Percentiles rank a stretch among this genome's conserved stretches.
Conservation (phyloP, 176 grass and related monocot genomes). For the Rhipidocladum racemiflorum region DNA sequence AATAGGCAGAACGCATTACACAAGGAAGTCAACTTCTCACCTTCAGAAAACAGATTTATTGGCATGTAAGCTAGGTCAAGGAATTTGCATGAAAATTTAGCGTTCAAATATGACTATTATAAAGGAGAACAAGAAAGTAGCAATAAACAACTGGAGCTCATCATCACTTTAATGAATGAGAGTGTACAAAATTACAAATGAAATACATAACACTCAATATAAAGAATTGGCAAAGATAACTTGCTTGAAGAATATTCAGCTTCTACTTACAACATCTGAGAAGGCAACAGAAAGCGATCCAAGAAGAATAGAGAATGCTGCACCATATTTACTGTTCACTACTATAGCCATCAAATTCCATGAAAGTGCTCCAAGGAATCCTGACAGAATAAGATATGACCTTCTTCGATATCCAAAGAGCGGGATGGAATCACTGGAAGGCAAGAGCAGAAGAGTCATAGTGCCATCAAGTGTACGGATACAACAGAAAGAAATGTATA, state of each 20-base stretch:
- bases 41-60: background rate
- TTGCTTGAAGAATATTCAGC: background rate
- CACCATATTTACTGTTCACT: slow-evolving; percentile 90
- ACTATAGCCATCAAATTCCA: slow-evolving; percentile 88
- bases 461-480: slow-evolving; percentile 9
- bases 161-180: background rate
- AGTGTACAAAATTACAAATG: background rate
- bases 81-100: background rate
- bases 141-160: background rate
- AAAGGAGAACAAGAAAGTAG: background rate
- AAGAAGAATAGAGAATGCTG: slow-evolving; percentile 79
- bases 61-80: background rate
- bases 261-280: slow-evolving; percentile 90
- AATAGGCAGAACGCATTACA: background rate
- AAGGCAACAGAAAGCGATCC: slow-evolving; percentile 99
- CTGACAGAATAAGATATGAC: slow-evolving; percentile 92
- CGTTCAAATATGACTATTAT: background rate
- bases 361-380: slow-evolving; percentile 94
- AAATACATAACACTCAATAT: background rate
- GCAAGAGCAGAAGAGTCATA: slow-evolving; percentile 21
- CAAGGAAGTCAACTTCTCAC: background rate
- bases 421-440: slow-evolving; percentile 95
- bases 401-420: slow-evolving; percentile 96
- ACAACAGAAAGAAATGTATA: slow-evolving; percentile 1
- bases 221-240: slow-evolving; percentile 3